These are phyloP conservation scores for Ogataea philodendri DNA, from an alignment of 805 yeast species.

Conservation along the genomic window DNA sequence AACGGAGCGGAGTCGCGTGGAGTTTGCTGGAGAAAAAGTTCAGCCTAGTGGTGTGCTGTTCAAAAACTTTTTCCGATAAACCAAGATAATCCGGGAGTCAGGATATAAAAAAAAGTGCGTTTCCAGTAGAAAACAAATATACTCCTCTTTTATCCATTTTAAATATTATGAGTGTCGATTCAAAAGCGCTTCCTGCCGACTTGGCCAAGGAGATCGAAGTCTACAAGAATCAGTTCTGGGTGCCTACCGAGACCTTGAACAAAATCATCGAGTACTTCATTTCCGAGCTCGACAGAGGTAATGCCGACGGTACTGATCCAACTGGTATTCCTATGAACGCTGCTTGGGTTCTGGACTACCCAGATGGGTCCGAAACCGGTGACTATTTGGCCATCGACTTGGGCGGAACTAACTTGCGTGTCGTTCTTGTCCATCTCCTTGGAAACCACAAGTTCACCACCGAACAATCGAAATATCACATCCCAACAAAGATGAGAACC, in stretches of 20 bases:
- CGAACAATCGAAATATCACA: conserved; percentile 80
- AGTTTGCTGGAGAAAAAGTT: conserved; percentile 4
- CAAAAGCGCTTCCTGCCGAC: conserved; percentile 14
- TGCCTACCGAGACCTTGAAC: conserved; percentile 41
- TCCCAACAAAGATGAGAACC: conserved; percentile 79
- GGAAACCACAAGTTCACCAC: conserved; percentile 87
- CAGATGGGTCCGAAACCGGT: conserved; percentile 57
- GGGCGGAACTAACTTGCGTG: conserved; percentile 63
- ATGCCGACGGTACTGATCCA: conserved; percentile 45
- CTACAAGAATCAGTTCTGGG: conserved; percentile 41
- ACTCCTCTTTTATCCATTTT: neutral
- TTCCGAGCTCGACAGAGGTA: conserved; percentile 52
- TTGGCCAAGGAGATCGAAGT: conserved; percentile 36
- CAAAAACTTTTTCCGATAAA: conserved; percentile 1
- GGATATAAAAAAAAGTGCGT: conserved; percentile 4
- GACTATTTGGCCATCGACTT: conserved; percentile 59
- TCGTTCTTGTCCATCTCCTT: conserved; percentile 48
- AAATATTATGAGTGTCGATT: conserved; percentile 8
- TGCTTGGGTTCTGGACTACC: conserved; percentile 59
- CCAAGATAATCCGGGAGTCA: neutral
- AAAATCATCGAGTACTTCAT: conserved; percentile 49
- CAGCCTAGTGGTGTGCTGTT: conserved; percentile 5
- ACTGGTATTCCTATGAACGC: conserved; percentile 59
- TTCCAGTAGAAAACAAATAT: conserved; percentile 1
- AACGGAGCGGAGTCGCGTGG: conserved; percentile 8